Evolutionary conservation across 2,329 filamentous ascomycete species (phyloP), one percentile per base, ranked within the genome.

Genomic region (Neofusicoccum laricinum): DNA sequence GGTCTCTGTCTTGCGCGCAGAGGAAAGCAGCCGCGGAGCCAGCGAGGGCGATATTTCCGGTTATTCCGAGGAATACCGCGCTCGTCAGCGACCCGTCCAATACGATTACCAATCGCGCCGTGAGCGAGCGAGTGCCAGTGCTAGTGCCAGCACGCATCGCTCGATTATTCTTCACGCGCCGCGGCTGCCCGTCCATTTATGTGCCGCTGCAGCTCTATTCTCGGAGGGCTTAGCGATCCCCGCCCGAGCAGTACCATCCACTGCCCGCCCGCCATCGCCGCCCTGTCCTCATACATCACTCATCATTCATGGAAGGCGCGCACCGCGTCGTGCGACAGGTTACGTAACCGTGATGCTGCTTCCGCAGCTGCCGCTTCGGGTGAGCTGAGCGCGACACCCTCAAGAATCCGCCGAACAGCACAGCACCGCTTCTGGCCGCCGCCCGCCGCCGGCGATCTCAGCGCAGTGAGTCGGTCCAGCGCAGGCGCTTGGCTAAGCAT

Each of bases 321-420:
- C 41, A 25, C 41, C 15, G 55, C 55, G 41, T 59, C 55, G 40
- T 59, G 55, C 55, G 5, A 59, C 40, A 25, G 6, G 15, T 59
- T 59, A 59, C 55, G 55, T 59, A 59, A 59, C 21, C 41, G 17
- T 30, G 15, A 34, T 46, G 25, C 43, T 45, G 55, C 55, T 59
- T 59, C 55, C 55, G 55, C 55, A 59, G 55, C 55, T 59, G 55
- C 55, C 55, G 55, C 30, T 46, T 59, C 55, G 55, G 55, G 55
- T 25, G 55, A 59, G 55, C 55, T 59, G 41, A 59, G 55, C 55
- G 30, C 55, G 19, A 30, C 15, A 21, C 51, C 51, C 38, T n/a
- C 53, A 58, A 45, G 38, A 41, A 59, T 21, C 41, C 55, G 15
- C 41, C 55, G 55, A 59, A 34, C n/a, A 59, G 17, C 41, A 59